Evolutionary conservation across 2,329 filamentous ascomycete species (phyloP).

Genomic region (Dactylella cylindrospora): DNA sequence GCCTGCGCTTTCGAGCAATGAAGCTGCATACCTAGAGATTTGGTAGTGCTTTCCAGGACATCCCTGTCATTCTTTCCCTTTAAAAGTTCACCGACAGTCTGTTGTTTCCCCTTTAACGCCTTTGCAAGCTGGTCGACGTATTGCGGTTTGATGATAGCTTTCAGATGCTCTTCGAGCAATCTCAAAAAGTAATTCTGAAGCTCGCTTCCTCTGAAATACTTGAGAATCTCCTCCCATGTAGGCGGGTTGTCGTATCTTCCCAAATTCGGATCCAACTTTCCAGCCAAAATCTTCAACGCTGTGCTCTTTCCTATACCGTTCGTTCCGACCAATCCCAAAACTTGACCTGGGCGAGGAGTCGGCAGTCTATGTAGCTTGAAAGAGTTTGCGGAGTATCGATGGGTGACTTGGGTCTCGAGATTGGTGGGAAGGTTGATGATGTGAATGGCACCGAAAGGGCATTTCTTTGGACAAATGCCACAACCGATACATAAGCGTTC

Average conservation of each 20-base stretch:
- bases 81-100: slow-evolving; percentile 77
- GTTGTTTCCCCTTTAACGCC: slow-evolving; percentile 79
- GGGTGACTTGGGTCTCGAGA: slow-evolving; percentile 95
- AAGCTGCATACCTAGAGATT: slow-evolving; percentile 64
- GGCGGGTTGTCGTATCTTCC: slow-evolving; percentile 93
- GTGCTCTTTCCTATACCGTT: slow-evolving; percentile 99
- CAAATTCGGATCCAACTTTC: slow-evolving; percentile 97
- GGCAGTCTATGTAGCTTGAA: slow-evolving; percentile 98
- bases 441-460: slow-evolving; percentile 89
- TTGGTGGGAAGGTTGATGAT: slow-evolving; percentile 99
- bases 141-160: slow-evolving; percentile 97
- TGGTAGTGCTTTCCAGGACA: slow-evolving; percentile 78
- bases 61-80: slow-evolving; percentile 73
- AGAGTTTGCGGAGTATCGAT: slow-evolving; percentile 98
- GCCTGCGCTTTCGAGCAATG: background rate
- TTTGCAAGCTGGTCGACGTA: slow-evolving; percentile 98
- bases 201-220: slow-evolving; percentile 96
- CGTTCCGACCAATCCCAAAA: slow-evolving; percentile 92
- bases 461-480: slow-evolving; percentile 99
- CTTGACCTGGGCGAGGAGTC: slow-evolving; percentile 91
- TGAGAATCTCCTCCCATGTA: slow-evolving; percentile 98
- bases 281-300: slow-evolving; percentile 96
- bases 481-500: slow-evolving; percentile 95
- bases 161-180: slow-evolving; percentile 91
- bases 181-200: slow-evolving; percentile 99